phyloP scores from a whole-genome alignment of 2,329 filamentous ascomycete species.

The Cercospora sesami region DNA sequence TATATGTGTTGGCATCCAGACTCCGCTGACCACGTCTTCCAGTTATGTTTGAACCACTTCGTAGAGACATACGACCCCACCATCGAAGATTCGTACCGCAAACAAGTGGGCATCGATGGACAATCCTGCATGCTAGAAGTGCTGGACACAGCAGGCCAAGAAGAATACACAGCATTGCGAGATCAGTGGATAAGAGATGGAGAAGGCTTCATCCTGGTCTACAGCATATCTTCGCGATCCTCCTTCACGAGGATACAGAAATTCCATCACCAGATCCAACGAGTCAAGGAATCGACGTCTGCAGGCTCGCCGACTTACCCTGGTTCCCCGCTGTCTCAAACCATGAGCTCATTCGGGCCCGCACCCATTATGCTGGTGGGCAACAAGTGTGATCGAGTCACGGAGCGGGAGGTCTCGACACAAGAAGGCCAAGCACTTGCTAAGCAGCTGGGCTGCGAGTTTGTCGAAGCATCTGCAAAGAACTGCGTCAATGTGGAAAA shows the following conservation, averaged over 20 bases:
- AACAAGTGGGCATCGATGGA: constrained; percentile 80
- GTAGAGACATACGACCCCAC: constrained; percentile 82
- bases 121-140: constrained; percentile 98
- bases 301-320: constrained; percentile 74
- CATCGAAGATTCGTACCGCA: constrained; percentile 68
- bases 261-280: constrained; percentile 94
- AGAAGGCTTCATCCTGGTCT: constrained; percentile 95
- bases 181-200: constrained; percentile 99
- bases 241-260: constrained; percentile 93
- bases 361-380: constrained; percentile 97
- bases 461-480: constrained; percentile 94
- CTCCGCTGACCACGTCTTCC: constrained; percentile 23
- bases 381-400: constrained; percentile 96
- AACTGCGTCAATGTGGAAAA: constrained; percentile 99
- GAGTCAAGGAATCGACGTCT: constrained; percentile 85
- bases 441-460: constrained; percentile 89
- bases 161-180: constrained; percentile 94
- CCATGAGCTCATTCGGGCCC: constrained; percentile 60
- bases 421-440: constrained; percentile 93
- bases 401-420: constrained; percentile 92
- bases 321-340: constrained; percentile 67
- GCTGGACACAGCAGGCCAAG: constrained; percentile 93
- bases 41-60: constrained; percentile 97
- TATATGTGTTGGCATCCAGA: background rate
- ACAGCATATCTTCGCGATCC: constrained; percentile 95